Evolutionary conservation across 1,284 basidiomycete genomes (phyloP).

Genomic region (Fomitopsis betulina): DNA sequence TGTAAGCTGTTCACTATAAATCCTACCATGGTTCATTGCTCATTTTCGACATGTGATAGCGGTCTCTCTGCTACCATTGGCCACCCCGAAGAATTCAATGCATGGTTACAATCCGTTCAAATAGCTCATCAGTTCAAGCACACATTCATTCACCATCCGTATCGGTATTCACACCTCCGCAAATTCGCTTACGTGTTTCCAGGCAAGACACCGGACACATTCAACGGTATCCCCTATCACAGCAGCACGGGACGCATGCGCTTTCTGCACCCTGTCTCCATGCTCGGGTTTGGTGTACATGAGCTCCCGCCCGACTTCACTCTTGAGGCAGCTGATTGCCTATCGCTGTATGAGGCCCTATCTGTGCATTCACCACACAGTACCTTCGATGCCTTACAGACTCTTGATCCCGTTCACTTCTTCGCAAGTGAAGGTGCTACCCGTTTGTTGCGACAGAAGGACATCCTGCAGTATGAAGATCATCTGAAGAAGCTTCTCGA

Average conservation of each 20-base stretch:
- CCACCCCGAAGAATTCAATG: slow-evolving; percentile 56
- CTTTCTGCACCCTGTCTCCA: slow-evolving; percentile 57
- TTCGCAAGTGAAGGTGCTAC: slow-evolving; percentile 28
- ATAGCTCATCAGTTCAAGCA: slow-evolving; percentile 51
- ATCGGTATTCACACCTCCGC: slow-evolving; percentile 68
- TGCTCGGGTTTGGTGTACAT: slow-evolving; percentile 42
- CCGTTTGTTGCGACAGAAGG: slow-evolving; percentile 47
- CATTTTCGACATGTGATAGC: slow-evolving; percentile 28
- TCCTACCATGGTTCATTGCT: neutral
- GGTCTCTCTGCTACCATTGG: slow-evolving; percentile 71
- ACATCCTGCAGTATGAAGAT: slow-evolving; percentile 54
- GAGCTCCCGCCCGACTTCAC: slow-evolving; percentile 56
- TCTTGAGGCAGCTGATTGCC: slow-evolving; percentile 53
- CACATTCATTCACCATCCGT: slow-evolving; percentile 54
- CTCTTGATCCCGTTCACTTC: slow-evolving; percentile 41
- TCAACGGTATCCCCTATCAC: slow-evolving; percentile 36
- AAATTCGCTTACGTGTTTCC: slow-evolving; percentile 54
- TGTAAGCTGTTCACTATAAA: slow-evolving; percentile 36
- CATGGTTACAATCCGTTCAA: slow-evolving; percentile 62
- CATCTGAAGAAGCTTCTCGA: slow-evolving; percentile 43
- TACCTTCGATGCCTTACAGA: slow-evolving; percentile 25
- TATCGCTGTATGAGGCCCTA: slow-evolving; percentile 43
- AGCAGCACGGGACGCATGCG: slow-evolving; percentile 35
- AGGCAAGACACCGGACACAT: slow-evolving; percentile 20
- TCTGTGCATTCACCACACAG: slow-evolving; percentile 23